Percentiles rank a stretch among this genome's conserved stretches.
Conservation (phyloP, 2,329 filamentous ascomycete species). For the Colletotrichum acutatum region DNA sequence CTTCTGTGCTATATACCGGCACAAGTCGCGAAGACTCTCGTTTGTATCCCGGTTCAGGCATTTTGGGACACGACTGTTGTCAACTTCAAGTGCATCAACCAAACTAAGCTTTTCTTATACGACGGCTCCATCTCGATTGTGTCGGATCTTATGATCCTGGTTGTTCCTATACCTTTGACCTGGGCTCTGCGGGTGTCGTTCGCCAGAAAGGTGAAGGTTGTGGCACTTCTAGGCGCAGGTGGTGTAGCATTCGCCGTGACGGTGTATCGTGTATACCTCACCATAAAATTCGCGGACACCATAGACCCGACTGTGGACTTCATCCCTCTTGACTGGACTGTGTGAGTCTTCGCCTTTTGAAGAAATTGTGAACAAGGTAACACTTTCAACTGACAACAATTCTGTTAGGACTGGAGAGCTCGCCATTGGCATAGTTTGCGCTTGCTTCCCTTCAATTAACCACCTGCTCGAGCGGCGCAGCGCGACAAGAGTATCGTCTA, state of each 20-base stretch:
- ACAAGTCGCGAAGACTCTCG: constrained; percentile 40
- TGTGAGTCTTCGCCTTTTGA: constrained; percentile 16
- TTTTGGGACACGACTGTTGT: constrained; percentile 38
- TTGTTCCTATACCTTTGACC: constrained; percentile 46
- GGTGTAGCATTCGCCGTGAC: constrained; percentile 44
- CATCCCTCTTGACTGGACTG: constrained; percentile 33
- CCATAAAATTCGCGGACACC: constrained; percentile 37
- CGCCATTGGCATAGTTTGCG: constrained; percentile 36
- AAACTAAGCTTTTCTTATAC: constrained; percentile 45
- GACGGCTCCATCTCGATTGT: constrained; percentile 45
- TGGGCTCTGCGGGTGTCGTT: constrained; percentile 43
- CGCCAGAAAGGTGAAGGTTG: constrained; percentile 46
- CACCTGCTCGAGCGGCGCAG: constrained; percentile 33
- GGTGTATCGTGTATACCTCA: constrained; percentile 40
- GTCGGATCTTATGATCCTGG: constrained; percentile 47
- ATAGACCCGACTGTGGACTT: constrained; percentile 41
- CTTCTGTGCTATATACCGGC: constrained; percentile 43
- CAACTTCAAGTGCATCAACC: constrained; percentile 43
- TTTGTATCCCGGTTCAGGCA: constrained; percentile 40
- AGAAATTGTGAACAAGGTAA: background rate
- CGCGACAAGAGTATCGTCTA: background rate
- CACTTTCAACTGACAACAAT: background rate
- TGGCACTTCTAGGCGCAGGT: constrained; percentile 43
- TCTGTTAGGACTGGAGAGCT: constrained; percentile 34
- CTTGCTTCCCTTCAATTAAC: constrained; percentile 37